Evolutionary conservation across 2,329 filamentous ascomycete genomes (phyloP), one percentile per base, ranked within the genome.

Genomic region (Fusarium guadeloupense): DNA sequence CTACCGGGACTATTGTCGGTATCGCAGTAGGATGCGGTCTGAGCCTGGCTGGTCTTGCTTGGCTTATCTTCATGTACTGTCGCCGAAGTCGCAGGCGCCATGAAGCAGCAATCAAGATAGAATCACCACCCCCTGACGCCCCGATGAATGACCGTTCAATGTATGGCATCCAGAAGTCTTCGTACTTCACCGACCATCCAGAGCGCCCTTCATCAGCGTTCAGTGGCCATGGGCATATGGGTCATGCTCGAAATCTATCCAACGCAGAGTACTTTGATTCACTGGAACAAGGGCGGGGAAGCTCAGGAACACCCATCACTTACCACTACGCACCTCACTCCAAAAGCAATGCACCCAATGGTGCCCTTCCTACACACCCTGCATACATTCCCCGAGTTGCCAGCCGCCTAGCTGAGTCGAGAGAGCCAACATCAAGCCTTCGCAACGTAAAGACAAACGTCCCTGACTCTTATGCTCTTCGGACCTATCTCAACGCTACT

Each of bases 1-100:
- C 79, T 0, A 77, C 78, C 0, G 79, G 80, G 3, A 80, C 80
- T n/a, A 82, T 85, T 14, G 80, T 81, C 0, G 84, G 83, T 16
- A 85, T 87, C 39, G 77, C 76, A 1, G 69, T 85, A 1, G 83
- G 80, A 12, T 78, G 76, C 7, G 74, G 74, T 0, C 71, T 82
- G 0, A 66, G 80, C 2, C 68, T 85, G 4, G 28, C 81, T 6
- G 75, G 79, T 1, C 77, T 75, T 3, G 60, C 73, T 1, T 76
- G 70, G 3, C 74, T 86, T 1, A 79, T 85, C 44, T 64, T 76
- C 45, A 58, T 84, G 2, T 80, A 86, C 71, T 81, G 79, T 64
- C 77, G 79, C 8, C 76, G 74, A 14, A 39, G 4, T 6, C 58
- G 58, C 7, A 0, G 12, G 1, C 49, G 54, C 0, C 16, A 6